Conservation (phyloP, 257 asterid genomes). For the Nicotiana otophora region DNA sequence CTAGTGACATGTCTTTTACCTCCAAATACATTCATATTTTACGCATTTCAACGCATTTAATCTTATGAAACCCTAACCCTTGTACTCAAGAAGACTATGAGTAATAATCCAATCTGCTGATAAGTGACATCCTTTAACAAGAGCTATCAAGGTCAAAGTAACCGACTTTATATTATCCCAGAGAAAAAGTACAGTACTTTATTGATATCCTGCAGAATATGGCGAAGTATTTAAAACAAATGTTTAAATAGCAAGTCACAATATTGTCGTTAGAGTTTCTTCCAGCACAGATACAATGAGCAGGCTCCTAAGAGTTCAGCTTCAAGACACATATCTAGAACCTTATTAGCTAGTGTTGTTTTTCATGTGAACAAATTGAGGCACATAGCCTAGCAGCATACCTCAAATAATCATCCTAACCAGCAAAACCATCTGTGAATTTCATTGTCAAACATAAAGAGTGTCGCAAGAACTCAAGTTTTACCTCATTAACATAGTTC, state of each 20-base stretch:
- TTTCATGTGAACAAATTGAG: background rate
- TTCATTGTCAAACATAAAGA: background rate
- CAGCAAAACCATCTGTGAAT: background rate
- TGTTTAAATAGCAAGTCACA: background rate
- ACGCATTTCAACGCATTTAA: background rate
- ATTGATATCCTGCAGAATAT: background rate
- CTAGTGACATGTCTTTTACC: background rate
- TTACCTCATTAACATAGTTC: constrained; percentile 2
- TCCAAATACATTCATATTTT: background rate
- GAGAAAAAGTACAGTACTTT: background rate
- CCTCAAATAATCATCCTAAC: background rate
- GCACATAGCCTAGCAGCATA: background rate
- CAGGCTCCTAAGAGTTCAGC: background rate
- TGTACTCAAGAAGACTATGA: background rate
- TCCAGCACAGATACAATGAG: background rate
- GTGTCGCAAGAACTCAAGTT: background rate
- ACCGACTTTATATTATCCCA: background rate
- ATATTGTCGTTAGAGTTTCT: background rate
- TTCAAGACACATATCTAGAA: constrained; percentile 3
- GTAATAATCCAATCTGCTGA: background rate
- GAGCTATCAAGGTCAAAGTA: background rate
- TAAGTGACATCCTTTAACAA: background rate
- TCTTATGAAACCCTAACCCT: background rate
- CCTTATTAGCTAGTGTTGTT: background rate
- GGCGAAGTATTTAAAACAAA: background rate